A percentile compares a stretch with the other conserved stretches of the same genome.
phyloP scores from a whole-genome alignment of 2,329 filamentous ascomycete genomes.

The Diaporthe destruens region DNA sequence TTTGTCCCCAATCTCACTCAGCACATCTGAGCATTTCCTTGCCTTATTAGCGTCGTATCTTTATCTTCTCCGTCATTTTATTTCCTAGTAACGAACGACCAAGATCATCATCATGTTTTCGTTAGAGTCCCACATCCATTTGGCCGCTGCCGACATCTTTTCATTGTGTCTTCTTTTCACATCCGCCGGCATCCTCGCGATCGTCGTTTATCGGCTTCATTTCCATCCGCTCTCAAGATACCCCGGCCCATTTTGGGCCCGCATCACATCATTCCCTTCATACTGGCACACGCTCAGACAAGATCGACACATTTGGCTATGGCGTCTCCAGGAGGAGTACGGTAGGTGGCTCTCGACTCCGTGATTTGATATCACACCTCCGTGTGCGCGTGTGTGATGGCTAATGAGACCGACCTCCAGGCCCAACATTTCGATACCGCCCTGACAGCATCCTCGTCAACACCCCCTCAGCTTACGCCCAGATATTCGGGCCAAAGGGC shows the following conservation, averaged over 20 bases:
- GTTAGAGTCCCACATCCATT: slow-evolving; percentile 8
- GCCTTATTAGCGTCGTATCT: slow-evolving; percentile 15
- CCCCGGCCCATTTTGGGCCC: slow-evolving; percentile 38
- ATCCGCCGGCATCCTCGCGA: slow-evolving; percentile 26
- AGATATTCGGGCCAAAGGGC: slow-evolving; percentile 40
- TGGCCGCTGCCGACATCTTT: not conserved
- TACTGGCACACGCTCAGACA: slow-evolving; percentile 37
- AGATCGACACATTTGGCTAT: slow-evolving; percentile 38
- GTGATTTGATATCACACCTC: not conserved
- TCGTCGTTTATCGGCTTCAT: slow-evolving; percentile 34
- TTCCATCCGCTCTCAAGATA: slow-evolving; percentile 38
- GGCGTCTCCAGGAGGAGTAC: slow-evolving; percentile 34
- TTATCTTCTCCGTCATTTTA: slow-evolving; percentile 16
- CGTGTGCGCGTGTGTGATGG: not conserved
- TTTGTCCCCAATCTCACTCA: not conserved
- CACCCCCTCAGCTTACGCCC: slow-evolving; percentile 39
- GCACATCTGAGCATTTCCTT: not conserved
- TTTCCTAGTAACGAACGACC: slow-evolving; percentile 10
- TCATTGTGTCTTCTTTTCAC: slow-evolving; percentile 15
- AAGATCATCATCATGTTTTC: slow-evolving; percentile 26
- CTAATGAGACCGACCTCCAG: not conserved
- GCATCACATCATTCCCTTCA: slow-evolving; percentile 32
- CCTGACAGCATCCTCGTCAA: slow-evolving; percentile 45
- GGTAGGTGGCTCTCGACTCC: slow-evolving; percentile 1
- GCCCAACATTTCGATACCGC: slow-evolving; percentile 34